Percentiles rank a stretch among this genome's conserved stretches.
Evolutionary conservation across 495 filamentous ascomycete species (phyloP).

Genomic region (Lentithecium fluviatile): DNA sequence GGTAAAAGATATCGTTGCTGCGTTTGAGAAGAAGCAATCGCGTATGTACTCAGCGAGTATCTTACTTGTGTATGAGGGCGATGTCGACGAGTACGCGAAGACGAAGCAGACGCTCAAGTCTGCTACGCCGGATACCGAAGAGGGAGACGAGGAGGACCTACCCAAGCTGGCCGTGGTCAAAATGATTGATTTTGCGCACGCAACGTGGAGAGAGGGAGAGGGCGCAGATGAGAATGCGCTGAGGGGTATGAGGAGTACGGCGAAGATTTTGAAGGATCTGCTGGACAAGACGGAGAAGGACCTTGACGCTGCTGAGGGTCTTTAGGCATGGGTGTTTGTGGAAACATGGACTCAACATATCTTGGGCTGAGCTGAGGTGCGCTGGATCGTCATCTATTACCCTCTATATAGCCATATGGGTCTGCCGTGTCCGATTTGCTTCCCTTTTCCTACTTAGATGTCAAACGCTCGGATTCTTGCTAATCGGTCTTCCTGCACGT

Average conservation of each 20-base stretch:
- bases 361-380: too few relatives aligned
- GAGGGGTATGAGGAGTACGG: conserved; percentile 69
- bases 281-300: conserved; percentile 36
- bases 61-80: conserved; percentile 90
- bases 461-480: too few relatives aligned
- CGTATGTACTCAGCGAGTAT: conserved; percentile 92
- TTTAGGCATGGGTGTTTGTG: background rate
- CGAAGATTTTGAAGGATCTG: conserved; percentile 67
- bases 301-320: background rate
- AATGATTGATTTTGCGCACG: conserved; percentile 97
- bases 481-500: too few relatives aligned
- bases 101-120: conserved; percentile 59
- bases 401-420: too few relatives aligned
- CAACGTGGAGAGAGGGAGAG: conserved; percentile 76
- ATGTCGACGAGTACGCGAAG: conserved; percentile 54
- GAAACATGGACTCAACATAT: too few relatives aligned
- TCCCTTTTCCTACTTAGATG: background rate
- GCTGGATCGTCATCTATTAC: too few relatives aligned
- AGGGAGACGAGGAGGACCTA: conserved; percentile 60
- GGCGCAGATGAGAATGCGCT: conserved; percentile 87
- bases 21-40: conserved; percentile 74
- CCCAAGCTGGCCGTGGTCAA: conserved; percentile 79
- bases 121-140: conserved; percentile 53
- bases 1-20: conserved; percentile 59
- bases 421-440: background rate